A percentile compares a stretch with the other conserved stretches of the same genome.
These are phyloP conservation scores for Microcyclospora tardicrescens DNA, from an alignment of 2,329 filamentous ascomycete genomes.

Conservation along the genomic window DNA sequence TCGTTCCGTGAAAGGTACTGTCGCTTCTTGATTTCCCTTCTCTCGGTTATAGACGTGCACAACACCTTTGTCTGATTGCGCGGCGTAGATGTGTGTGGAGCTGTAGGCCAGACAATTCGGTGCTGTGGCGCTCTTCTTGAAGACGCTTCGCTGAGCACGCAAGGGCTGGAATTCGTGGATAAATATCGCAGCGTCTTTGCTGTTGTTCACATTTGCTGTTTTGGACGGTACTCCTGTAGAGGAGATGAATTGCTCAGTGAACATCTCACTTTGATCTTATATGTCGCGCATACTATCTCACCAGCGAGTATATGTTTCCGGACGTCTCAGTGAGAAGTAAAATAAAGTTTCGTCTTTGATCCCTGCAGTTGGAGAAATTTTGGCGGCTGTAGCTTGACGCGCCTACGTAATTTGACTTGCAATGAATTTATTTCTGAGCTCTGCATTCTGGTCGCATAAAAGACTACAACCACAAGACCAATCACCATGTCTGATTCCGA, in stretches of 20 bases:
- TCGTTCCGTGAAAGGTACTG: constrained; percentile 75
- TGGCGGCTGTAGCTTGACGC: too few relatives aligned
- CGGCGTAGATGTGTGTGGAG: constrained; percentile 75
- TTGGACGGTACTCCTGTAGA: constrained; percentile 32
- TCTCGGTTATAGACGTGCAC: constrained; percentile 82
- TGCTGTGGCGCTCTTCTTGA: constrained; percentile 85
- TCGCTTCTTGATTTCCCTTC: constrained; percentile 75
- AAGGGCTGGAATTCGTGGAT: constrained; percentile 69
- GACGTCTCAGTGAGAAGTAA: too few relatives aligned
- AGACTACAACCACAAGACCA: neutral
- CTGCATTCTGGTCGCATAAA: neutral
- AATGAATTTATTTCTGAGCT: too few relatives aligned
- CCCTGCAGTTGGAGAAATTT: too few relatives aligned
- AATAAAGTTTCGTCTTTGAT: too few relatives aligned
- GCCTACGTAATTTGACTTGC: too few relatives aligned
- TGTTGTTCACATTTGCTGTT: constrained; percentile 34
- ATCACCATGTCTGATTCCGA: constrained; percentile 34
- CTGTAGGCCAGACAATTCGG: constrained; percentile 69
- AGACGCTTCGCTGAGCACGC: constrained; percentile 58
- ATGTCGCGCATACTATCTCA: too few relatives aligned
- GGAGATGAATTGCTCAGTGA: constrained; percentile 38
- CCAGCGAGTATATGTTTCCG: too few relatives aligned
- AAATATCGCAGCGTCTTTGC: constrained; percentile 78
- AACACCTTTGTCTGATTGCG: constrained; percentile 81
- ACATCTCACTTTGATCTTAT: constrained; percentile 23